phyloP scores from a whole-genome alignment of 2,329 filamentous ascomycete genomes.

The Aspergillus carbonarius region DNA sequence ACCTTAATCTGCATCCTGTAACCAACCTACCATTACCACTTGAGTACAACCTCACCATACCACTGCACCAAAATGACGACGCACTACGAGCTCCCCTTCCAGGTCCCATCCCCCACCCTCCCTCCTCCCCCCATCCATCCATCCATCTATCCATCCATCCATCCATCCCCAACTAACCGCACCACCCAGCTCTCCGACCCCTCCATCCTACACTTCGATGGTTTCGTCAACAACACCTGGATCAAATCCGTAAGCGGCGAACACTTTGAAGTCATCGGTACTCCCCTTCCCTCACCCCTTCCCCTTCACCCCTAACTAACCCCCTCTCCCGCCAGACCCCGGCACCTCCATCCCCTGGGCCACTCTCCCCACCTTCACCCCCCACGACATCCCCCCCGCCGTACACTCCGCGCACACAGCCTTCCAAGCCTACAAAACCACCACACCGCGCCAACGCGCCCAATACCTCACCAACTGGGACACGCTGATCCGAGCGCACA shows the following conservation, averaged over 20 bases:
- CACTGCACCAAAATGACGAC: conserved; percentile 32
- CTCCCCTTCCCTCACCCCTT: neutral
- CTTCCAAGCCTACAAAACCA: conserved; percentile 60
- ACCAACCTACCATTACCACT: neutral
- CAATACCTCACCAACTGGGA: conserved; percentile 67
- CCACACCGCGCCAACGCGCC: conserved; percentile 61
- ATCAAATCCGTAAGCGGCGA: conserved; percentile 47
- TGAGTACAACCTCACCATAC: neutral
- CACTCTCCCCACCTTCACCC: conserved; percentile 49
- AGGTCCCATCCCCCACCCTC: no score
- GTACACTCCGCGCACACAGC: conserved; percentile 61
- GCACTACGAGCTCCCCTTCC: conserved; percentile 39
- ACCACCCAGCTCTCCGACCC: conserved; percentile 47
- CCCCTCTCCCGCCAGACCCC: conserved; percentile 41
- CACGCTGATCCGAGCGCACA: conserved; percentile 60
- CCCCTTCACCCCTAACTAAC: neutral
- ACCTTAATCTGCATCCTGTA: no score
- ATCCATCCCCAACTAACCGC: neutral
- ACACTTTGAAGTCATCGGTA: conserved; percentile 53
- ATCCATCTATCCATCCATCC: no score
- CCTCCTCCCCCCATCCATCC: no score
- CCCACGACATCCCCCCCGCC: conserved; percentile 62
- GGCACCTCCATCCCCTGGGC: conserved; percentile 54
- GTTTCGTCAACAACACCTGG: conserved; percentile 52
- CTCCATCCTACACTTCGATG: conserved; percentile 51